Evolutionary conservation across 768 basidiomycete species (phyloP), one percentile per base, ranked within the genome.

Genomic region (Mycena amicta): DNA sequence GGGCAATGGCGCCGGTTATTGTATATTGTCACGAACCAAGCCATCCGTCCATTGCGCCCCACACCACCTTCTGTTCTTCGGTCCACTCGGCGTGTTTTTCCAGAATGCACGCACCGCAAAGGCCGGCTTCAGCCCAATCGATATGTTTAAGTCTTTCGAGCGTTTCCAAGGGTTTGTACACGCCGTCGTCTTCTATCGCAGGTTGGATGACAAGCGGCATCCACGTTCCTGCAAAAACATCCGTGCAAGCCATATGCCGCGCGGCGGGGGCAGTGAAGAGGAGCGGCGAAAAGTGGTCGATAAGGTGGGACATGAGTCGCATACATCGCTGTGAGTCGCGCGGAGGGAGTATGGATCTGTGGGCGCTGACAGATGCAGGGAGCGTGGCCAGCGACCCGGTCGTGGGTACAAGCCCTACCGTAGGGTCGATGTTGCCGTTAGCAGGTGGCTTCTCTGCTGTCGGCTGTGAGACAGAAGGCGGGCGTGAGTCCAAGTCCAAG

Each of bases 241-340:
- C 84, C 3, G 89, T 90, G 71, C 90, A 92, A 3, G 73, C 72
- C 88, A 90, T 90, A 67, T 91, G 90, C 1, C 76, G 73, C n/a
- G 86, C 85, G 5, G 84, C 78, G 4, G 86, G 80, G 26, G 87
- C 82, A 1, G 89, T 89, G 69, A 92, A 92, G 0, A 92, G 72
- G 31, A 85, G 75, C 2, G 90, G 88, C 0, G 88, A 87, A 67
- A 91, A 90, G 68, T 88, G 79, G 4, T 78, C 78, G 56, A 92
- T 83, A 58, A 92, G 68, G 27, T 68, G 69, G 5, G 74, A 72
- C 79, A 87, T 81, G 30, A 88, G 75, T n/a, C 66, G 66, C 60
- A 70, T 73, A 63, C 83, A 85, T 33, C 75, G 75, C 52, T 75
- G 71, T 16, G 74, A 56, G 64, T 77, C 66, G 53, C 65, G 46